phyloP scores from a whole-genome alignment of 192 early-diverging fungal species.

The Gigaspora rosea region DNA sequence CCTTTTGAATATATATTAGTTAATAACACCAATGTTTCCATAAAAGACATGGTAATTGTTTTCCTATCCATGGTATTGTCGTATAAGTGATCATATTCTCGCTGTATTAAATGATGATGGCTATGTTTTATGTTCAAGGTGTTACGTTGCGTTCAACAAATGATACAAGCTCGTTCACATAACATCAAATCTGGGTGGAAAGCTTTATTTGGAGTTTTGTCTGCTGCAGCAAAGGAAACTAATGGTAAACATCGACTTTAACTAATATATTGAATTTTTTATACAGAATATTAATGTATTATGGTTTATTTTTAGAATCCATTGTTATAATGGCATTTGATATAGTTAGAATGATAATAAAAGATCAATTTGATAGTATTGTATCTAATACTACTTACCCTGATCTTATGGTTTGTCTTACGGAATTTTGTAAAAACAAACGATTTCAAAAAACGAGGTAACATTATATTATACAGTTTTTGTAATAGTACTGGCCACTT shows the following conservation, averaged over 20 bases:
- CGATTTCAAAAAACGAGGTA: slow-evolving; percentile 70
- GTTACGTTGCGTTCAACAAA: slow-evolving; percentile 74
- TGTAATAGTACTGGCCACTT: neutral
- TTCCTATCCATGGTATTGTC: neutral
- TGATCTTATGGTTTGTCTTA: slow-evolving; percentile 55
- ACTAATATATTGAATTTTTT: neutral
- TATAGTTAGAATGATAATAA: slow-evolving; percentile 61
- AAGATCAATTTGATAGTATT: slow-evolving; percentile 66
- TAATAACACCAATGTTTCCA: slow-evolving; percentile 72
- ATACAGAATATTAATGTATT: neutral
- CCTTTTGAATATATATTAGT: slow-evolving; percentile 82
- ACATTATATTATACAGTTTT: neutral
- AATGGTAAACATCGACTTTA: slow-evolving; percentile 32
- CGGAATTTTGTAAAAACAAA: slow-evolving; percentile 71
- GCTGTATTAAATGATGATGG: neutral
- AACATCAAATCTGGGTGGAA: slow-evolving; percentile 86
- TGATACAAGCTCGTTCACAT: slow-evolving; percentile 70
- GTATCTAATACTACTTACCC: slow-evolving; percentile 62
- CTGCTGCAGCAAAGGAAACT: slow-evolving; percentile 64
- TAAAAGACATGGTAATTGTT: slow-evolving; percentile 70
- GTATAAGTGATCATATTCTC: neutral
- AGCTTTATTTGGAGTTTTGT: slow-evolving; percentile 62
- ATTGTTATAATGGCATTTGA: slow-evolving; percentile 79
- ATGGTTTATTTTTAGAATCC: slow-evolving; percentile 47
- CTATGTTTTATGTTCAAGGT: slow-evolving; percentile 44